Base-by-base conservation (phyloP, 192 early-diverging fungal genomes). In the Martensiomyces pterosporus region DNA sequence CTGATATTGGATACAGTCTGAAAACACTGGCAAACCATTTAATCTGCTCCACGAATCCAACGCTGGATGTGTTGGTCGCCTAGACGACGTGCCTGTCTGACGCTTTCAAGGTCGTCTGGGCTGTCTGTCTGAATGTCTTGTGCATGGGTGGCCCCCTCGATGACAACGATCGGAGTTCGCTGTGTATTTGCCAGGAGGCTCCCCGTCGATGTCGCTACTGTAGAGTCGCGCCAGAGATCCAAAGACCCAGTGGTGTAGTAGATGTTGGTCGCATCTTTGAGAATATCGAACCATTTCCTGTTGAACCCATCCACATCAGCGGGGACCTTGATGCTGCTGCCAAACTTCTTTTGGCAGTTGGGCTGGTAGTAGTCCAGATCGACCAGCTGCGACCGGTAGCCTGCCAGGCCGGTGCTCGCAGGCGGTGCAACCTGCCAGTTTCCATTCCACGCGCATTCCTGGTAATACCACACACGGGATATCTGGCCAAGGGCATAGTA, bases 391-490 rank as follows among this genome's bases (percentile, higher is more conserved):
- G 44, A 46, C 16, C 44, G 12, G n/a, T 46, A 46, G 2, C 16
- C 9, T 19, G 44, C 21, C 25, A 46, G 26, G 22, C 21, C 21
- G n/a, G 10, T 7, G 5, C 21, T 13, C 3, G 2, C 5, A 12
- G 44, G 44, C 4, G 44, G 29, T 34, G 44, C 18, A 34, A 46
- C 44, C 32, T 46, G 44, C 44, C 44, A 46, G 29, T 46, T 19
- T 8, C 29, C 44, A 46, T 34, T 34, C 44, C 44, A 46, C 27
- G 44, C 34, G 32, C 44, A 46, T 12, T 26, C 29, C 29, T 34
- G 29, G 14, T 46, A 46, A 18, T 29, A 12, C 44, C 44, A 46
- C 32, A 32, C 29, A 17, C 44, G 26, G 23, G 17, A 46, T 15
- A 17, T 32, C 14, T 46, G 44, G 29, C 34, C 34, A 12, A 46